phyloP scores from a whole-genome alignment of 106 monocot genomes.

The Dioscorea alata region DNA sequence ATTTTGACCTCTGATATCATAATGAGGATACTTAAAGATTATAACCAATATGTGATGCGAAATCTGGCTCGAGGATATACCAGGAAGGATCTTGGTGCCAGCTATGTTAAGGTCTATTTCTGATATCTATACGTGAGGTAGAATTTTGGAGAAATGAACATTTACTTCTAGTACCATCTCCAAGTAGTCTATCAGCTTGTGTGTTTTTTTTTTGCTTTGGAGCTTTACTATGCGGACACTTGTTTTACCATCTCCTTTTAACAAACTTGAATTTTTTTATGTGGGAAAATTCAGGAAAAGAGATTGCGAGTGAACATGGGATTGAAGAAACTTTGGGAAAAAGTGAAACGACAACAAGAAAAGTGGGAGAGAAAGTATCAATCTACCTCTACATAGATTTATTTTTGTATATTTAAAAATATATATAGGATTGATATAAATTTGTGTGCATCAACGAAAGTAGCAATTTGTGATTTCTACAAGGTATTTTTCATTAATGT shows the following conservation, averaged over 20 bases:
- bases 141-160: not conserved
- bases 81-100: constrained; percentile 82
- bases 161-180: too few species aligned
- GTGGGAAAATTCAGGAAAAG: constrained; percentile 43
- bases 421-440: too few species aligned
- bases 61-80: constrained; percentile 85
- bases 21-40: constrained; percentile 89
- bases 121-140: not conserved
- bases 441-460: too few species aligned
- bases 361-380: constrained; percentile 56
- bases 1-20: constrained; percentile 88
- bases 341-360: constrained; percentile 80
- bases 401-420: too few species aligned
- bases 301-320: constrained; percentile 75
- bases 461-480: too few species aligned
- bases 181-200: too few species aligned
- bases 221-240: not conserved
- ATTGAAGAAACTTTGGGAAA: constrained; percentile 54
- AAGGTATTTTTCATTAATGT: too few species aligned
- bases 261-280: too few species aligned
- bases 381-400: too few species aligned
- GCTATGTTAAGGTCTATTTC: constrained; percentile 66
- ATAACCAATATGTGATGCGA: constrained; percentile 84
- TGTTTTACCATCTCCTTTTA: not conserved
- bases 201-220: not conserved